Conservation (phyloP, 23 red algal species). For the Gracilaria gracilis region DNA sequence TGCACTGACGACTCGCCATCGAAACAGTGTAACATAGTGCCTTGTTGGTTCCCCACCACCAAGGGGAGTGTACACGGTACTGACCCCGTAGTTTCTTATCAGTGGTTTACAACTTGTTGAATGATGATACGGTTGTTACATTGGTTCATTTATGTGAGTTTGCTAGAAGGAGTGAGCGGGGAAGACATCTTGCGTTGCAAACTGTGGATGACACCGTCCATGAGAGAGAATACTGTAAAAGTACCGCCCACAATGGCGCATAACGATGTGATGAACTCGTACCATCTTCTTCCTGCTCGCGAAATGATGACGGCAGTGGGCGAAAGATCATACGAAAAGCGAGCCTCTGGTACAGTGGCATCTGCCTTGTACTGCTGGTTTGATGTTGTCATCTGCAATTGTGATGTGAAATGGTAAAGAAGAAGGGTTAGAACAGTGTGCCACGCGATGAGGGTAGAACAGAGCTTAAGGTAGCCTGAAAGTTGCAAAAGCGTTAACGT, state of each 20-base stretch:
- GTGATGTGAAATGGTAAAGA: background rate
- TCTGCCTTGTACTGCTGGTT: slow-evolving; percentile 75
- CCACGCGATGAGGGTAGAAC: too few relatives aligned
- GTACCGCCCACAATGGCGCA: slow-evolving; percentile 81
- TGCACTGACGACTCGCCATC: background rate
- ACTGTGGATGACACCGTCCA: slow-evolving; percentile 70
- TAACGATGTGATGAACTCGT: slow-evolving; percentile 75
- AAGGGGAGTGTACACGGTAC: too few relatives aligned
- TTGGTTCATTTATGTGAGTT: slow-evolving; percentile 55
- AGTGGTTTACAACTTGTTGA: slow-evolving; percentile 10
- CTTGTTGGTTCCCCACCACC: too few relatives aligned
- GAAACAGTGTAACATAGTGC: too few relatives aligned
- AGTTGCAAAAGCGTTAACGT: background rate
- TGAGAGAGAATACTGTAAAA: slow-evolving; percentile 64
- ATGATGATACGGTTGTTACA: slow-evolving; percentile 1
- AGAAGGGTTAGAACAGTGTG: background rate
- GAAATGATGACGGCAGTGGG: slow-evolving; percentile 77
- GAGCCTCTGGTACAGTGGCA: slow-evolving; percentile 69
- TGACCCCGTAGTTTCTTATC: background rate
- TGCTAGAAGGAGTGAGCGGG: slow-evolving; percentile 64
- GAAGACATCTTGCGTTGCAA: slow-evolving; percentile 49
- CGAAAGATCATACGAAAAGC: slow-evolving; percentile 76
- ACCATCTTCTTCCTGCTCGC: slow-evolving; percentile 75
- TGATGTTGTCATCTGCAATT: slow-evolving; percentile 61
- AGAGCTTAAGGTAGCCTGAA: background rate